Evolutionary conservation across 1,284 basidiomycete genomes (phyloP), one percentile per base, ranked within the genome.

Genomic region (Cryptococcus sp.): DNA sequence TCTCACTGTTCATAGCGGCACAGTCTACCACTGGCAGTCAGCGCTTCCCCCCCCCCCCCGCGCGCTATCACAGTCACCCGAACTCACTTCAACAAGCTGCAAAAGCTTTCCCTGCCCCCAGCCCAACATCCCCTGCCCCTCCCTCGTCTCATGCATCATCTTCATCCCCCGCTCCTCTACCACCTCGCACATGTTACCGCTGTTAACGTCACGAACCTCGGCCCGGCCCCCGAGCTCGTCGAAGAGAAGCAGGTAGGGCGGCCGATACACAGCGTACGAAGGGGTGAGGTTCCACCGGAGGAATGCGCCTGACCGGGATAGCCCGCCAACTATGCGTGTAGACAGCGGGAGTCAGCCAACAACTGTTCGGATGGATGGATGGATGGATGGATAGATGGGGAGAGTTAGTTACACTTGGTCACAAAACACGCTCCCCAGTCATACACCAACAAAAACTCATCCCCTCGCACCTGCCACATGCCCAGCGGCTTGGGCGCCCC

Each of bases 391-490:
- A n/a, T n/a, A n/a, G n/a, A n/a, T n/a, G n/a, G n/a, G 18, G 16
- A 24, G 28, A 21, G 13, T 36, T 4, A 43, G 33, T 60, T 49
- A 70, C 69, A 69, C 45, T 69, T 68, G 0, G 65, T 68, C 2
- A 71, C 67, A 56, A 66, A 69, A 55, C 68, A 72, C 9, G 62
- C 69, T 23, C 70, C 70, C 61, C 60, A 64, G 16, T 71, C 64
- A 47, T 72, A 72, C 0, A 63, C 69, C 50, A 72, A 48, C 45
- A 69, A 42, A 53, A 72, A 72, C 56, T 72, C 70, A 36, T 65
- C 64, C 49, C 69, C 68, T 6, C 53, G 64, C 28, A 65, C 59
- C 48, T 72, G 70, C 54, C 61, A 71, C 70, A 72, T 72, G 3
- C 53, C 65, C 57, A 71, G 44, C 1, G 70, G 63, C 50, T 57